Conservation (phyloP, 768 basidiomycete species). For the Sistotremastrum niveocremeum region DNA sequence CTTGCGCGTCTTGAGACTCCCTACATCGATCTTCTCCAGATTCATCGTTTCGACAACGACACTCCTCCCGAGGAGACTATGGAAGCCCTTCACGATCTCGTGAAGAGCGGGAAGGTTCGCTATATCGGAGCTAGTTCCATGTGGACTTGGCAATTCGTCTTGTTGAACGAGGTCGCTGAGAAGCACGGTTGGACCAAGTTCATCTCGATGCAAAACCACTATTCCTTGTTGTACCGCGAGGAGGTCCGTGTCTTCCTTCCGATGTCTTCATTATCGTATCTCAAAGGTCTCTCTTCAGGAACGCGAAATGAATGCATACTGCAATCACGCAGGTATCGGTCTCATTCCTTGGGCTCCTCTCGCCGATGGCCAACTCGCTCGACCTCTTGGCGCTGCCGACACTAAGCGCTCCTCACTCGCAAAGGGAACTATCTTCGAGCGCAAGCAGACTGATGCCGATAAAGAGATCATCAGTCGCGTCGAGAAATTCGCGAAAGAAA, state of each 20-base stretch:
- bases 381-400: slow-evolving; percentile 7
- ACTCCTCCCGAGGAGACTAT: slow-evolving; percentile 23
- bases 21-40: slow-evolving; percentile 20
- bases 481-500: slow-evolving; percentile 23
- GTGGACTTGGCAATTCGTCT: slow-evolving; percentile 16
- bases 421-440: slow-evolving; percentile 3
- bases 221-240: slow-evolving; percentile 30
- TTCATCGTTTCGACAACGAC: slow-evolving; percentile 20
- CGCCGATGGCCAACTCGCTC: slow-evolving; percentile 14
- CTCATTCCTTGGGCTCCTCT: slow-evolving; percentile 29
- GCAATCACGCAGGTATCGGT: slow-evolving; percentile 20
- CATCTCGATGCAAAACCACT: slow-evolving; percentile 34
- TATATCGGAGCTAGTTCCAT: slow-evolving; percentile 17
- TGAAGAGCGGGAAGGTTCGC: slow-evolving; percentile 30
- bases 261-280: background rate
- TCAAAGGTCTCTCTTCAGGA: slow-evolving; percentile 5
- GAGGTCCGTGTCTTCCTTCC: slow-evolving; percentile 13
- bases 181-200: slow-evolving; percentile 24
- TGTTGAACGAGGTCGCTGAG: slow-evolving; percentile 9
- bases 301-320: slow-evolving; percentile 21
- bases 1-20: slow-evolving; percentile 10
- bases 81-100: slow-evolving; percentile 28
- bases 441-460: slow-evolving; percentile 11
- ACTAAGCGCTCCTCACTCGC: slow-evolving; percentile 4
- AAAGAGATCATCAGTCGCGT: slow-evolving; percentile 17